A percentile compares a stretch with the other conserved stretches of the same genome.
These are phyloP conservation scores for Paraconiothyrium brasiliense DNA, from an alignment of 2,329 filamentous ascomycete species.

Conservation along the genomic window DNA sequence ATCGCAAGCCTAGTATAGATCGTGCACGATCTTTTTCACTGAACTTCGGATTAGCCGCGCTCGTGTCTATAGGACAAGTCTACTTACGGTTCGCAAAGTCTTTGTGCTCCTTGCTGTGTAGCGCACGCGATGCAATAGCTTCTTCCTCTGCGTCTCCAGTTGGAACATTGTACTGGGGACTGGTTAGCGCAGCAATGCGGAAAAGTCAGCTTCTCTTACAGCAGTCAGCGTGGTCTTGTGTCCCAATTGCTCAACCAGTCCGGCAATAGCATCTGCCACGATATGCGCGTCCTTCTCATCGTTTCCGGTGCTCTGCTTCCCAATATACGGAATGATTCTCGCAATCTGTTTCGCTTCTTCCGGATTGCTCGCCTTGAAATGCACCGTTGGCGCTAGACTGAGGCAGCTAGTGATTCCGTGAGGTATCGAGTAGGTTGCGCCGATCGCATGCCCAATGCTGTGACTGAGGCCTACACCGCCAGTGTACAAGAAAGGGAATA, in stretches of 20 bases:
- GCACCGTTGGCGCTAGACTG: constrained; percentile 63
- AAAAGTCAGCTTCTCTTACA: constrained; percentile 29
- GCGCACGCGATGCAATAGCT: constrained; percentile 45
- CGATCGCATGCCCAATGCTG: constrained; percentile 62
- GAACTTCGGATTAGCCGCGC: constrained; percentile 17
- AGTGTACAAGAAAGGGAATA: constrained; percentile 59
- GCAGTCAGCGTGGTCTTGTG: constrained; percentile 48
- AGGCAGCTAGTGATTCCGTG: constrained; percentile 66
- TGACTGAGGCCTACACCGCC: constrained; percentile 61
- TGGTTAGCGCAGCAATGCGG: constrained; percentile 22
- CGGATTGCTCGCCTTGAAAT: constrained; percentile 59
- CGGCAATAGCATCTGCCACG: constrained; percentile 57
- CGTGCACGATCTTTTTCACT: constrained; percentile 48
- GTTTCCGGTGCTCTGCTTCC: constrained; percentile 52
- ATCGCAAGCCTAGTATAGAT: constrained; percentile 35
- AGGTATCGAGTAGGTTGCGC: constrained; percentile 64
- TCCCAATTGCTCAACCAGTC: constrained; percentile 57
- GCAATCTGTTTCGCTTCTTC: constrained; percentile 60
- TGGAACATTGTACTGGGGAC: constrained; percentile 44
- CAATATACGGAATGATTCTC: constrained; percentile 57
- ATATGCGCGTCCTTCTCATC: constrained; percentile 55
- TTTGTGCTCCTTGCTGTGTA: constrained; percentile 49
- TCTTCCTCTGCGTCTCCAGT: constrained; percentile 48
- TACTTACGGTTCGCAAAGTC: constrained; percentile 46
- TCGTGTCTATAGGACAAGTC: too few relatives aligned